Conservation (phyloP, 2,329 filamentous ascomycete genomes). For the Dactylellina haptotyla region DNA sequence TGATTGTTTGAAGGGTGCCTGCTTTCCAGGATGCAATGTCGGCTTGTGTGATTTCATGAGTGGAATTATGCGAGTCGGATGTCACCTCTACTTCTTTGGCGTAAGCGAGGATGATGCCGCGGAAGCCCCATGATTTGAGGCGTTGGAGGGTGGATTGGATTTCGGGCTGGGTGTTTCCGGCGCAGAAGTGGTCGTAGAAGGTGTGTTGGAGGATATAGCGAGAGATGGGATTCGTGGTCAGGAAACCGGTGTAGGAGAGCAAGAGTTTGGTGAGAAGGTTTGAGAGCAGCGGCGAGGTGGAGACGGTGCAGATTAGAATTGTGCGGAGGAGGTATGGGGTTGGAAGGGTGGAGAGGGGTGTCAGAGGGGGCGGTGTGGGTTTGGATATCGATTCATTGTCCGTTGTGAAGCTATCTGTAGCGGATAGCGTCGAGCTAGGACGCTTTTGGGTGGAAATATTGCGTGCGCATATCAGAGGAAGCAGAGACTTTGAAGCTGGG, state of each 20-base stretch:
- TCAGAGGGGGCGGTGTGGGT: slow-evolving; percentile 17
- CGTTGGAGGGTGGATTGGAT: slow-evolving; percentile 72
- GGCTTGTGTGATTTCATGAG: slow-evolving; percentile 64
- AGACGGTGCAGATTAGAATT: slow-evolving; percentile 44
- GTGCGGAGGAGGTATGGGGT: slow-evolving; percentile 44
- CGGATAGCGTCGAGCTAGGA: slow-evolving; percentile 41
- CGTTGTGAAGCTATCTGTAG: slow-evolving; percentile 21
- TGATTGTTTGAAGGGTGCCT: slow-evolving; percentile 71
- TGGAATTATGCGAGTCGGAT: slow-evolving; percentile 63
- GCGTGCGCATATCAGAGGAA: slow-evolving; percentile 32
- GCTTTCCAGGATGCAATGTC: slow-evolving; percentile 77
- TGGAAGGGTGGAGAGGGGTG: slow-evolving; percentile 41
- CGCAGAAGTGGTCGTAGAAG: slow-evolving; percentile 92
- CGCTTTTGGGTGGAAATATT: slow-evolving; percentile 42
- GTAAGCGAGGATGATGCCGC: slow-evolving; percentile 85
- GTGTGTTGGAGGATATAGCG: slow-evolving; percentile 78
- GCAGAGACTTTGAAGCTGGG: slow-evolving; percentile 22
- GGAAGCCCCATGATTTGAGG: slow-evolving; percentile 79
- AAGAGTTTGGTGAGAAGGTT: slow-evolving; percentile 46
- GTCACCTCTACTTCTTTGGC: slow-evolving; percentile 76
- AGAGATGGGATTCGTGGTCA: slow-evolving; percentile 71
- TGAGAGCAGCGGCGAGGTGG: slow-evolving; percentile 41
- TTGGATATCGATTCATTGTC: slow-evolving; percentile 21
- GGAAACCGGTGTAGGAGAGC: slow-evolving; percentile 38
- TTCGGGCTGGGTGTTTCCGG: slow-evolving; percentile 77